phyloP scores from a whole-genome alignment of 148 eudicot genomes.

The Cornus suecica region DNA sequence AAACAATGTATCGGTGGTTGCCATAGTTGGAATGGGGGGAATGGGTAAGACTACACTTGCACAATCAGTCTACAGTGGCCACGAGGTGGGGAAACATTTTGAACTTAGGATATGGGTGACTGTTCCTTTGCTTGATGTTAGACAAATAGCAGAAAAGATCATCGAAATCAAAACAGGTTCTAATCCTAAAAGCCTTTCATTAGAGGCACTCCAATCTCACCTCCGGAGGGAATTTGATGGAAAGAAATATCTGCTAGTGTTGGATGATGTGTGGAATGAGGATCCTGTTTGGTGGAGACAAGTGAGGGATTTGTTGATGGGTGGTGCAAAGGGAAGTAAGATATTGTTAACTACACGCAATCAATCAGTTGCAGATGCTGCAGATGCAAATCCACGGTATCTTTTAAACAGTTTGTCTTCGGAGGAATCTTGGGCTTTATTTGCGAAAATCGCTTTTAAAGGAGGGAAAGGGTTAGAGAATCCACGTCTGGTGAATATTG shows the following conservation, averaged over 20 bases:
- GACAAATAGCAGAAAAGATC: constrained; percentile 13
- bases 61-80: constrained; percentile 18
- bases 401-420: constrained; percentile 7
- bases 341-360: constrained; percentile 29
- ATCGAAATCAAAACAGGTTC: constrained; percentile 5
- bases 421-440: constrained; percentile 19
- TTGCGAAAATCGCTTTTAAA: constrained; percentile 22
- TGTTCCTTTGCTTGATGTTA: constrained; percentile 18
- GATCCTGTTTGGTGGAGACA: constrained; percentile 10
- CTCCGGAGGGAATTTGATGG: background rate
- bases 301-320: constrained; percentile 8
- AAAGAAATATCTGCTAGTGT: constrained; percentile 18
- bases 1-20: constrained; percentile 12
- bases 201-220: constrained; percentile 4
- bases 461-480: constrained; percentile 9
- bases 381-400: background rate
- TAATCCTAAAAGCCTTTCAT: background rate
- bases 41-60: constrained; percentile 34
- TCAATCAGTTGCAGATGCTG: constrained; percentile 15
- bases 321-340: constrained; percentile 13
- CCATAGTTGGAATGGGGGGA: constrained; percentile 30
- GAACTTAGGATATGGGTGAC: constrained; percentile 26
- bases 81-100: constrained; percentile 5
- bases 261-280: constrained; percentile 35
- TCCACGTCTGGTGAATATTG: constrained; percentile 9